phyloP scores from a whole-genome alignment of 495 filamentous ascomycete species.

The Penicillium antarcticum region DNA sequence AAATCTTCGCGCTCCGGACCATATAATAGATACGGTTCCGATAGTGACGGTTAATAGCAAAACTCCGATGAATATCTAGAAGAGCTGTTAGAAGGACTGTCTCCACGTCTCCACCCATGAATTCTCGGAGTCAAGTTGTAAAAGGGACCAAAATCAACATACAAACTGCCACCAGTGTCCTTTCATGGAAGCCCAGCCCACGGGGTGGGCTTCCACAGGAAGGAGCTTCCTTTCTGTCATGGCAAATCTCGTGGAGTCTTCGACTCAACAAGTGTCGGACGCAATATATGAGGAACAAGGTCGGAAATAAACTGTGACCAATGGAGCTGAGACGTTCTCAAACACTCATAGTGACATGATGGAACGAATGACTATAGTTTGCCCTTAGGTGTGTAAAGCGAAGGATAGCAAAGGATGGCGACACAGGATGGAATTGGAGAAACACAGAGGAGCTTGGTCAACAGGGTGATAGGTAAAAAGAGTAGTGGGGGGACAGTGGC shows the following conservation, averaged over 20 bases:
- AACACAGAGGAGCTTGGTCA: background rate
- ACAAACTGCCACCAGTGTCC: constrained; percentile 45
- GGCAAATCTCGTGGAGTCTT: background rate
- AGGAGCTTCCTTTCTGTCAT: constrained; percentile 28
- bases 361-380: constrained; percentile 2
- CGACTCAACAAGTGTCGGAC: background rate
- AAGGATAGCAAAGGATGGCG: background rate
- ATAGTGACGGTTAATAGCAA: constrained; percentile 30
- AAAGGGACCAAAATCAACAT: constrained; percentile 15
- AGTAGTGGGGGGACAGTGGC: constrained; percentile 3
- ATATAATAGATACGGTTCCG: constrained; percentile 32
- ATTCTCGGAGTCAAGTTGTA: background rate
- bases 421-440: background rate
- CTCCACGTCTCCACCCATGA: too few species aligned
- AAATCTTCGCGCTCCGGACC: constrained; percentile 16
- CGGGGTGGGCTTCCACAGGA: constrained; percentile 19
- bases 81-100: constrained; percentile 9
- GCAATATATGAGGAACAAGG: background rate
- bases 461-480: constrained; percentile 7
- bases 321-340: background rate
- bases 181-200: constrained; percentile 37
- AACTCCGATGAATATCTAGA: constrained; percentile 38
- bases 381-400: background rate
- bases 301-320: background rate
- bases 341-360: background rate